Evolutionary conservation across 345 rosid species (phyloP).

Genomic region (Theobroma cacao): DNA sequence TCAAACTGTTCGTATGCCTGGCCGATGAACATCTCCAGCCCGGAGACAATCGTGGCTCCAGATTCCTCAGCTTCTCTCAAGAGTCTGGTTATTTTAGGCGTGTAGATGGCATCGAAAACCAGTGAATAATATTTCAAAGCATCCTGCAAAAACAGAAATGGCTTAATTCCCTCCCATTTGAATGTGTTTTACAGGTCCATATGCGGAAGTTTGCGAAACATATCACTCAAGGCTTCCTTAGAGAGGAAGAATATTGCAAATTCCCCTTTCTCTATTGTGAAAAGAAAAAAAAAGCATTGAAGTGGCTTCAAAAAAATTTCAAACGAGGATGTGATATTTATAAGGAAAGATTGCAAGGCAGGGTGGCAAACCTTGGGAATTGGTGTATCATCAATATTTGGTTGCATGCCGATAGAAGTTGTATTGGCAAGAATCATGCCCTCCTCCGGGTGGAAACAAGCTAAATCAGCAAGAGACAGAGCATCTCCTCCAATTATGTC

Average conservation of each 20-base stretch:
- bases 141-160: constrained; percentile 37
- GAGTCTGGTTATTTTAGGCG: constrained; percentile 79
- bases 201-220: not conserved
- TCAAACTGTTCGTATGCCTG: constrained; percentile 91
- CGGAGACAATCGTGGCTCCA: constrained; percentile 68
- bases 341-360: not conserved
- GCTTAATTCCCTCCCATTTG: not conserved
- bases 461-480: constrained; percentile 65
- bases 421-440: constrained; percentile 92
- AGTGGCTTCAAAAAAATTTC: not conserved
- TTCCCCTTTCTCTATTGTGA: not conserved
- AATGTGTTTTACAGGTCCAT: not conserved
- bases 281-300: too few relatives aligned
- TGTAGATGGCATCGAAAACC: constrained; percentile 87
- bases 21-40: constrained; percentile 89
- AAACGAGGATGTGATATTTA: not conserved
- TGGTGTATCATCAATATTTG: constrained; percentile 83
- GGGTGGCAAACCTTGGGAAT: constrained; percentile 59
- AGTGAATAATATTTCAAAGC: constrained; percentile 67
- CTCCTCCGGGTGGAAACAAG: constrained; percentile 62
- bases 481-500: constrained; percentile 75
- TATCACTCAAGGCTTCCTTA: not conserved
- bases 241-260: not conserved
- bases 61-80: constrained; percentile 80
- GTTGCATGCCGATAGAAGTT: constrained; percentile 95